A percentile compares a stretch with the other conserved stretches of the same genome.
Evolutionary conservation across 805 yeast genomes (phyloP).

Genomic region (Candida endomychidarum): DNA sequence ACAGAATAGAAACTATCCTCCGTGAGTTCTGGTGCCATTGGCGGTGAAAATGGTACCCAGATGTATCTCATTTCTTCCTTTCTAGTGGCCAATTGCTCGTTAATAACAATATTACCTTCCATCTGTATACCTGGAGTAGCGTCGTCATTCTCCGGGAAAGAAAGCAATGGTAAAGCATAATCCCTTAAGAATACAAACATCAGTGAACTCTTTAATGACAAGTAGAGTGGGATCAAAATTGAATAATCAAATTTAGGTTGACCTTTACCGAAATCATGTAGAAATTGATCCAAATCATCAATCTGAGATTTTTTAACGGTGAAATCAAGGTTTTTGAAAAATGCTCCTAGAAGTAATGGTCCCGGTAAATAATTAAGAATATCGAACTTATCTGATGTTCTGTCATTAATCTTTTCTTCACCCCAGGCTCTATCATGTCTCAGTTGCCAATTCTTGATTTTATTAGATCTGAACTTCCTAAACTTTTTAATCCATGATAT

Average conservation of each 20-base stretch:
- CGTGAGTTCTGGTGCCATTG: slow-evolving; percentile 31
- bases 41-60: slow-evolving; percentile 60
- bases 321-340: slow-evolving; percentile 32
- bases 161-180: slow-evolving; percentile 57
- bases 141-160: slow-evolving; percentile 41
- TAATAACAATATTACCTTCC: slow-evolving; percentile 51
- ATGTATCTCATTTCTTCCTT: slow-evolving; percentile 47
- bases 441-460: slow-evolving; percentile 25
- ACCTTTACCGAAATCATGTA: slow-evolving; percentile 40
- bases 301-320: slow-evolving; percentile 26
- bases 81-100: slow-evolving; percentile 51
- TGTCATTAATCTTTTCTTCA: slow-evolving; percentile 28
- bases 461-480: slow-evolving; percentile 23
- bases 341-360: slow-evolving; percentile 30
- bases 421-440: slow-evolving; percentile 34
- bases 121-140: slow-evolving; percentile 28
- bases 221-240: slow-evolving; percentile 50
- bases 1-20: slow-evolving; percentile 56
- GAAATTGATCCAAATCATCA: slow-evolving; percentile 37
- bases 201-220: slow-evolving; percentile 44
- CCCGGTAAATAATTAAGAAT: slow-evolving; percentile 36
- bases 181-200: slow-evolving; percentile 50
- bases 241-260: slow-evolving; percentile 59
- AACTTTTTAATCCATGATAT: slow-evolving; percentile 36
- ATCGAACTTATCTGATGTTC: slow-evolving; percentile 32